Evolutionary conservation across 306 rosid species (phyloP).

Genomic region (Rosa chinensis): DNA sequence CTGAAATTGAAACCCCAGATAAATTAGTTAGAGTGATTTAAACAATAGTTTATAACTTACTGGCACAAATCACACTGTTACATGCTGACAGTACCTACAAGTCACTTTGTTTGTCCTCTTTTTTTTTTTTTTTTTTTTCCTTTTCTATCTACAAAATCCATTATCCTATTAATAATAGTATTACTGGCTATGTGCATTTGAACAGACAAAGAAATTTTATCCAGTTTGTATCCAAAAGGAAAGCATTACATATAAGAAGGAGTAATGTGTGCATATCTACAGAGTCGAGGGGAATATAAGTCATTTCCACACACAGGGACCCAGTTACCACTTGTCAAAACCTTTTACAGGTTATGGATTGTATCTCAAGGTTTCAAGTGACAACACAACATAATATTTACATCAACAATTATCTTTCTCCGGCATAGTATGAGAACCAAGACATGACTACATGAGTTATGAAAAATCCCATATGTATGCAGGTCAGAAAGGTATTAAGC

Average conservation of each 20-base stretch:
- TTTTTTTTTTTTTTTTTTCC: not conserved
- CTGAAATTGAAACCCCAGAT: slow-evolving; percentile 34
- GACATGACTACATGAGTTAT: not conserved
- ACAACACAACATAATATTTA: not conserved
- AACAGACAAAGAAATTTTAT: not conserved
- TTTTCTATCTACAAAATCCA: not conserved
- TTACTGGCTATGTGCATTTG: not conserved
- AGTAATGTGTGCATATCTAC: not conserved
- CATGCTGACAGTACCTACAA: not conserved
- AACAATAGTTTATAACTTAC: not conserved
- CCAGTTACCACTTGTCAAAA: not conserved
- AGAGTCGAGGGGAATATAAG: not conserved
- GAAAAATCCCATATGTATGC: not conserved
- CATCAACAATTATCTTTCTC: not conserved
- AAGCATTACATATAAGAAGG: not conserved
- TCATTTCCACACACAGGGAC: not conserved
- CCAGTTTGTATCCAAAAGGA: not conserved
- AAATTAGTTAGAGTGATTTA: not conserved
- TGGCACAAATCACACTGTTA: not conserved
- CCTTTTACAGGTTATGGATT: not conserved
- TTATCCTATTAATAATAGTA: not conserved
- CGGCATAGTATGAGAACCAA: not conserved
- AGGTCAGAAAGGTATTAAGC: not conserved
- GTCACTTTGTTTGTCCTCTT: not conserved
- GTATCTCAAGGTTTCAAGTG: slow-evolving; percentile 5